Percentiles rank a stretch among this genome's conserved stretches.
These are phyloP conservation scores for Colletotrichum zoysiae DNA, from an alignment of 2,329 filamentous ascomycete genomes.

Conservation along the genomic window DNA sequence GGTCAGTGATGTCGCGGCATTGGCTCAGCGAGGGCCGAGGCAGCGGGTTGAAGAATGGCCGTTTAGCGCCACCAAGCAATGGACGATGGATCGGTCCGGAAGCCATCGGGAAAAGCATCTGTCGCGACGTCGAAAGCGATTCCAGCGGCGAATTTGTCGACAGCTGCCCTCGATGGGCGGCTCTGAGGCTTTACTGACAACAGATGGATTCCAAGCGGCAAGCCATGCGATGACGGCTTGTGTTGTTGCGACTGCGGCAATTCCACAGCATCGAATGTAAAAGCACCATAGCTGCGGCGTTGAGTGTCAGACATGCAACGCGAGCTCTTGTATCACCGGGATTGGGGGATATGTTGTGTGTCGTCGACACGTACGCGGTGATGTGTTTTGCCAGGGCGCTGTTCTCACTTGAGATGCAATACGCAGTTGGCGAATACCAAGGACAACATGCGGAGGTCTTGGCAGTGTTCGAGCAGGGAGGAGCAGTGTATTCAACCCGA, in stretches of 20 bases:
- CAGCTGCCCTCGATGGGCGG: neutral
- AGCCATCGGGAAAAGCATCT: neutral
- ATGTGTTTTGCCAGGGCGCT: conserved; percentile 1
- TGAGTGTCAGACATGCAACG: conserved; percentile 22
- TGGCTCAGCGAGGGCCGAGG: neutral
- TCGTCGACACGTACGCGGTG: conserved; percentile 6
- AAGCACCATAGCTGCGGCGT: conserved; percentile 17
- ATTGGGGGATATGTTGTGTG: neutral
- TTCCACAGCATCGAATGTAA: neutral
- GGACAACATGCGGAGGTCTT: conserved; percentile 11
- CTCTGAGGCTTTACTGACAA: neutral
- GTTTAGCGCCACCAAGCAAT: neutral
- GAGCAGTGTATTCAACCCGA: neutral
- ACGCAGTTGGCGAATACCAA: neutral
- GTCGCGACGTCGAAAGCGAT: neutral
- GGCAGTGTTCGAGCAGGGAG: conserved; percentile 24
- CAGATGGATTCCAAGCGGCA: conserved; percentile 15
- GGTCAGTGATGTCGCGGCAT: conserved; percentile 2
- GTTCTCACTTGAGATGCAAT: neutral
- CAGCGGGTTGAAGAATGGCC: neutral
- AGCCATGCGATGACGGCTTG: neutral
- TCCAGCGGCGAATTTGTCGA: neutral
- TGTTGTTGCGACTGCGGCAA: neutral
- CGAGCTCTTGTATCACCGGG: neutral
- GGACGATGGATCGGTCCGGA: neutral